These are phyloP conservation scores for Neonectria sp. DNA, from an alignment of 2,329 filamentous ascomycete species.

Conservation along the genomic window DNA sequence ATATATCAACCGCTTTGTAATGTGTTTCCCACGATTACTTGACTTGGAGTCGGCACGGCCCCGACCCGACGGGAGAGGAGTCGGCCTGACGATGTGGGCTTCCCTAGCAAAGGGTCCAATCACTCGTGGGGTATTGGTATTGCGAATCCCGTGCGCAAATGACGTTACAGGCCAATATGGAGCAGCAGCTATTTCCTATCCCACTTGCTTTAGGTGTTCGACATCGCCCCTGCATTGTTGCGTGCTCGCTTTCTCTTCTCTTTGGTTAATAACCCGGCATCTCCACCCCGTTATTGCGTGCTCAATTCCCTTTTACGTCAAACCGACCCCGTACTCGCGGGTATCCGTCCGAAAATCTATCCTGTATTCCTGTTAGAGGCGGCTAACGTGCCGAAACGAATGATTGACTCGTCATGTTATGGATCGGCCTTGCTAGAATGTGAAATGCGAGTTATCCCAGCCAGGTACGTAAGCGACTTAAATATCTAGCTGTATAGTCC, in stretches of 20 bases:
- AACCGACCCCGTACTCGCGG: neutral
- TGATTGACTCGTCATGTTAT: neutral
- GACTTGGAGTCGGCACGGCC: constrained; percentile 1
- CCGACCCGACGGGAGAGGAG: neutral
- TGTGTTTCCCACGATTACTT: neutral
- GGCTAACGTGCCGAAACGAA: neutral
- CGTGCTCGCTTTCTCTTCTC: neutral
- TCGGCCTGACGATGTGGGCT: neutral
- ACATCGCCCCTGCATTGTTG: neutral
- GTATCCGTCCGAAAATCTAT: neutral
- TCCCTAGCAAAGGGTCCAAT: neutral
- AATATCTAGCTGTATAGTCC: neutral
- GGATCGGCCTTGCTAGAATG: neutral
- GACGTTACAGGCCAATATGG: neutral
- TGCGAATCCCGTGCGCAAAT: neutral
- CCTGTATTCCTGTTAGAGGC: neutral
- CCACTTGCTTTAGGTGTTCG: neutral
- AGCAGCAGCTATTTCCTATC: neutral
- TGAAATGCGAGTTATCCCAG: neutral
- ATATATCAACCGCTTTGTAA: neutral
- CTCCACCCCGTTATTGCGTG: neutral
- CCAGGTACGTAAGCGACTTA: neutral
- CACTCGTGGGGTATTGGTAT: neutral
- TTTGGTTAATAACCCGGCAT: neutral
- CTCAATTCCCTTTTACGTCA: neutral